Evolutionary conservation across 192 early-diverging fungal species (phyloP), one percentile per base, ranked within the genome.

Genomic region (Mortierella antarctica): DNA sequence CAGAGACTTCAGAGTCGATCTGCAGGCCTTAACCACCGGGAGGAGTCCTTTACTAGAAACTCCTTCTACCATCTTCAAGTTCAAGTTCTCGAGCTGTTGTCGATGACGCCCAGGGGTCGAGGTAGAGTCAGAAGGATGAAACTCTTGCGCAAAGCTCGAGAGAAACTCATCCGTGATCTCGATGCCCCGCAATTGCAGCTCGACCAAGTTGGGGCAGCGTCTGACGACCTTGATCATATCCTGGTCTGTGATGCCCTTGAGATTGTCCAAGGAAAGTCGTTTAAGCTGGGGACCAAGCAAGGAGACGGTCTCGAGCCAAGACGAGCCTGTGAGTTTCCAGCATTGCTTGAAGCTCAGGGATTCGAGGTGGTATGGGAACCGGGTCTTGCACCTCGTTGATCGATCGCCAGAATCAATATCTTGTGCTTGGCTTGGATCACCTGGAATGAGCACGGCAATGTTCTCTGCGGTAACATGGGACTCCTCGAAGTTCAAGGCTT

Each of bases 391-490:
- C 44, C 57, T 52, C 40, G 57, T 59, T 0, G 15, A 0, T 2
- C 18, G 21, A 44, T 8, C 40, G n/a, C n/a, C n/a, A 0, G 39
- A 39, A 10, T 23, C 51, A 58, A 4, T 39, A 0, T 47, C 10
- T 39, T 15, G 2, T 3, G 41, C 31, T 10, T 62, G 45, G 46
- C 69, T 69, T 15, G 73, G 73, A 42, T 76, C 73, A 17, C 65
- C 55, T 14, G 68, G 73, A 20, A 76, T 76, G n/a, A 76, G 40
- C n/a, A 76, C 73, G n/a, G 31, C 45, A 39, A 76, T 52, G 1
- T 65, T 69, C 23, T 76, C 73, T 8, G 48, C 73, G 0, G 73
- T 64, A 40, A 76, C 54, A n/a, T 76, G 68, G 31, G 73, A 61
- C 12, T 47, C 14, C 2, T 52, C 39, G 7, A 76, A 54, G 15